A percentile compares a stretch with the other conserved stretches of the same genome.
These are phyloP conservation scores for Petunia secreta DNA, from an alignment of 257 asterid species.

Conservation along the genomic window DNA sequence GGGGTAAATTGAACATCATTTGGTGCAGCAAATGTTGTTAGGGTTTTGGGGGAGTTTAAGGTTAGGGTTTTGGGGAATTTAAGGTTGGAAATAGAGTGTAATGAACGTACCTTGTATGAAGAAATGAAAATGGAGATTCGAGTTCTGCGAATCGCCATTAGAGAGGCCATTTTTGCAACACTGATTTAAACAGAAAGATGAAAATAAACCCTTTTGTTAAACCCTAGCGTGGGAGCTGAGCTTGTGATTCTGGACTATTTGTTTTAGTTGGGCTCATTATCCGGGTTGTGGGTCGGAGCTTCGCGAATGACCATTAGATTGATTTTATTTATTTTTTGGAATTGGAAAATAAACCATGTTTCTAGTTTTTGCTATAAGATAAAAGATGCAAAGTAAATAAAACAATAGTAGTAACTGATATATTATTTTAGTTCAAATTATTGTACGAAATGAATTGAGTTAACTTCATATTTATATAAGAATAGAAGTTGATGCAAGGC, in stretches of 20 bases:
- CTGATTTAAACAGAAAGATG: not conserved
- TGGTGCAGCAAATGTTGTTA: slow-evolving; percentile 54
- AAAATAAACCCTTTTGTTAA: slow-evolving; percentile 28
- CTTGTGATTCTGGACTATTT: slow-evolving; percentile 3
- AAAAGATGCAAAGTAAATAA: too few species aligned
- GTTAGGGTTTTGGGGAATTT: slow-evolving; percentile 38
- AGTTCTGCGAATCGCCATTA: slow-evolving; percentile 38
- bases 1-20: slow-evolving; percentile 37
- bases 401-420: too few species aligned
- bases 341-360: not conserved
- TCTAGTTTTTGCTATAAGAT: too few species aligned
- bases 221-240: slow-evolving; percentile 14
- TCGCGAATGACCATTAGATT: not conserved
- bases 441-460: too few species aligned
- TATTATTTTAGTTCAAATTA: too few species aligned
- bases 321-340: not conserved
- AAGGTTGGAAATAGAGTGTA: slow-evolving; percentile 30
- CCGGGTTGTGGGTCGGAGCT: slow-evolving; percentile 11
- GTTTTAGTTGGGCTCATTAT: not conserved
- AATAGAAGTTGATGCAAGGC: too few species aligned
- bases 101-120: slow-evolving; percentile 41
- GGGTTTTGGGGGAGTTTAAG: slow-evolving; percentile 38
- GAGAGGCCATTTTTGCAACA: slow-evolving; percentile 9
- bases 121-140: slow-evolving; percentile 41
- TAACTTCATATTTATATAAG: too few species aligned